phyloP scores from a whole-genome alignment of 2,329 filamentous ascomycete species.

The Zymoseptoria passerinii region DNA sequence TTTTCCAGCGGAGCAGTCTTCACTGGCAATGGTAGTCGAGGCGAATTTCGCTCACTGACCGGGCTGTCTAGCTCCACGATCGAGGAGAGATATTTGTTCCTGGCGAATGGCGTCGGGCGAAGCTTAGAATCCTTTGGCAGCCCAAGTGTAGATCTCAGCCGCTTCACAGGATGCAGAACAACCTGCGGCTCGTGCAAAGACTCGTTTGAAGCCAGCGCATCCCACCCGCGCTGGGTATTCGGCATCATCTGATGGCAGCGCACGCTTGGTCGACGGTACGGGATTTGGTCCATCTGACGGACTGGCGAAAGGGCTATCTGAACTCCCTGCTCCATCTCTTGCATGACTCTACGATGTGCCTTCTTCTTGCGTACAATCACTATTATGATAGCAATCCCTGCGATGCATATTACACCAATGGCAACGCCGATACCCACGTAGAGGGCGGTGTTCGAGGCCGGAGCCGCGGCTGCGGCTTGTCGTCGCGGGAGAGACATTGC shows the following conservation, averaged over 20 bases:
- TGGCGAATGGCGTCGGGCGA: constrained; percentile 11
- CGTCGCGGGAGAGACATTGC: constrained; percentile 6
- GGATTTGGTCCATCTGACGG: constrained; percentile 15
- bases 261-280: constrained; percentile 13
- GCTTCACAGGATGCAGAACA: constrained; percentile 3
- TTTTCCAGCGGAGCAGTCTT: constrained; percentile 5
- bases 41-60: constrained; percentile 10
- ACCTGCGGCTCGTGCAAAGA: constrained; percentile 19
- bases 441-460: constrained; percentile 7
- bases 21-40: constrained; percentile 20
- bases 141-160: constrained; percentile 18
- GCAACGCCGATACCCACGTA: constrained; percentile 24
- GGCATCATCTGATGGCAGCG: constrained; percentile 14
- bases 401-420: constrained; percentile 21
- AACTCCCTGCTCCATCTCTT: constrained; percentile 20
- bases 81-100: constrained; percentile 27
- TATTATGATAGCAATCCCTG: constrained; percentile 19
- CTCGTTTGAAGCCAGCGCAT: constrained; percentile 34
- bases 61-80: constrained; percentile 33
- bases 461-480: constrained; percentile 5
- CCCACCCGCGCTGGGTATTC: constrained; percentile 33
- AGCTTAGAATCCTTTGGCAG: constrained; percentile 20
- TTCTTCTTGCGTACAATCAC: constrained; percentile 14
- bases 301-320: constrained; percentile 5
- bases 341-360: constrained; percentile 20